Base-by-base conservation (phyloP, 108 stramenopile genomes). In the Aurantiochytrium sp. region DNA sequence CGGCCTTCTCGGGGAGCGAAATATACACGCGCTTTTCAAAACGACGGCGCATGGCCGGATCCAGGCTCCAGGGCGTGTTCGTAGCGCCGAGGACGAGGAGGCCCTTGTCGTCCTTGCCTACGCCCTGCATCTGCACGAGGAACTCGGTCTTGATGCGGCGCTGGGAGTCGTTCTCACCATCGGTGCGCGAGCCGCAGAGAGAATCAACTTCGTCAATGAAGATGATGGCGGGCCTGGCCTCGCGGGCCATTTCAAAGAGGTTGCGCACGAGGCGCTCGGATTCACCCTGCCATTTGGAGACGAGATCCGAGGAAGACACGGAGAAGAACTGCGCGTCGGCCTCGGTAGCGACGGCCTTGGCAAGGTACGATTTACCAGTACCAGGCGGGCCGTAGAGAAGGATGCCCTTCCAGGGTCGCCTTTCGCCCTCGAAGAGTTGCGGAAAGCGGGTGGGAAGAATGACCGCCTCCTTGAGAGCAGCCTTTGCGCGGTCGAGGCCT, bases 11-110 rank as follows among this genome's bases (percentile, higher is more conserved):
- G 5, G 99, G 99, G 28, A 99, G 93, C 23, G 99, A 97, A 89
- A 99, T 99, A 92, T 99, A 99, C 42, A 99, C 96, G 44, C 99
- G 95, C 90, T 99, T 99, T 93, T 99, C 98, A 91, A 99, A 99
- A 35, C 99, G 96, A 44, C 98, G 96, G 21, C 98, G 95, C 92
- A 99, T 99, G 25, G 99, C 99, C n/a, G 98, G 96, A 95, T 99
- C 99, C 49, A 99, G 89, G 60, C 98, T 97, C 99, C 98, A 99
- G 4, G 99, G 99, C 45, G 97, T 96, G 93, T 99, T 99, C 8
- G 99, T 98, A 1, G 99, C 99, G 0, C 97, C 98, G 64, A 99
- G 91, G 0, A 98, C 96, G 4, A 98, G 91, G 21, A 98, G 93
- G 72, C 95, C 95, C 25, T 93, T 94, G 6, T 96, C 94, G 14